A percentile compares a stretch with the other conserved stretches of the same genome.
These are phyloP conservation scores for Aspergillus panamensis DNA, from an alignment of 495 filamentous ascomycete genomes.

Conservation along the genomic window DNA sequence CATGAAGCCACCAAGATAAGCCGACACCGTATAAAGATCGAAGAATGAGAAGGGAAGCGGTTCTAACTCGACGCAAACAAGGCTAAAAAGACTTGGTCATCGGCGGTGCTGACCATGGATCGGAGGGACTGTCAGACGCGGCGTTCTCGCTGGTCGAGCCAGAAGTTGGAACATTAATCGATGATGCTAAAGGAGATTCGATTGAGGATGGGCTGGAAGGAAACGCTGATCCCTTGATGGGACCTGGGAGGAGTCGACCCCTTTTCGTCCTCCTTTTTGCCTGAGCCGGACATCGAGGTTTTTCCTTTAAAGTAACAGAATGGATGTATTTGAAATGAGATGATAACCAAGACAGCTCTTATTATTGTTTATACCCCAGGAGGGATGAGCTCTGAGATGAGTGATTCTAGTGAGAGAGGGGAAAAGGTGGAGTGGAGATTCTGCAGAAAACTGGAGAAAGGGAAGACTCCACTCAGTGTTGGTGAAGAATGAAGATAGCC, in stretches of 20 bases:
- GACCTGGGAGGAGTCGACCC: no score
- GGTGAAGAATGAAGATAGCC: no score
- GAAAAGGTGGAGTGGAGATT: neutral
- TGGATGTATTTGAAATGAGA: no score
- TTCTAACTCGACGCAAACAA: neutral
- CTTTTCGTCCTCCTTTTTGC: neutral
- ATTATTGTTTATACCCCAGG: no score
- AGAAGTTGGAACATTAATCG: neutral
- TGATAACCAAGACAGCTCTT: no score
- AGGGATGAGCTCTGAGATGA: no score
- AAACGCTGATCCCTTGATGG: neutral
- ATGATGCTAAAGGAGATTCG: neutral
- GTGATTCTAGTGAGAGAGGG: no score
- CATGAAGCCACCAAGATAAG: no score
- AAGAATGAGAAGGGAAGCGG: neutral
- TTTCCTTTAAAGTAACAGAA: neutral
- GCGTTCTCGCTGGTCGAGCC: neutral
- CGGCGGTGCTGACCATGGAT: neutral
- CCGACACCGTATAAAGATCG: no score
- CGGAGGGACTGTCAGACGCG: neutral
- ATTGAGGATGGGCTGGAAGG: neutral
- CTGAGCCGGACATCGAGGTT: neutral
- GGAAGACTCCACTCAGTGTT: neutral
- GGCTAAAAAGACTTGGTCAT: slow-evolving; percentile 1
- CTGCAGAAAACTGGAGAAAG: neutral